These are phyloP conservation scores for Petasospora rhodanensis DNA, from an alignment of 1,139 yeast species.

Conservation along the genomic window DNA sequence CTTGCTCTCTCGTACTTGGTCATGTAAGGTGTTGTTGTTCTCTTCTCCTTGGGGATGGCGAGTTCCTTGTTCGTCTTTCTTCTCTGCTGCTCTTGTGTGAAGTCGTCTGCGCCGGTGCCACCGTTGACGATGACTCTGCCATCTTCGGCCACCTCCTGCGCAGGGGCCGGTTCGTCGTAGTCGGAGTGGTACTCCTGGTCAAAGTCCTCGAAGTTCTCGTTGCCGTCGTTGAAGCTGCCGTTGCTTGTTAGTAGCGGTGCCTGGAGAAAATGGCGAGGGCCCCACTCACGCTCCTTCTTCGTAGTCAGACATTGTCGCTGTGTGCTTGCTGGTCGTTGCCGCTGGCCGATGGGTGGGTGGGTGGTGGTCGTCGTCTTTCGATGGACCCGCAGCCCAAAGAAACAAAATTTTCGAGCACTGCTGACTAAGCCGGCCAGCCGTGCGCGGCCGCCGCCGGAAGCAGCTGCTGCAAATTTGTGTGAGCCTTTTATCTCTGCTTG, in stretches of 20 bases:
- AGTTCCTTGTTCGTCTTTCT: conserved; percentile 72
- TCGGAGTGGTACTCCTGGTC: conserved; percentile 81
- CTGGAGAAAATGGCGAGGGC: no score
- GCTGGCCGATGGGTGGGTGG: no score
- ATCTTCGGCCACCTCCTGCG: conserved; percentile 59
- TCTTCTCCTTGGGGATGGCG: conserved; percentile 82
- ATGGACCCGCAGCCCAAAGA: no score
- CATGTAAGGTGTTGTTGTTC: conserved; percentile 97
- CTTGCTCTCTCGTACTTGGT: conserved; percentile 97
- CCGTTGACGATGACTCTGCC: conserved; percentile 71
- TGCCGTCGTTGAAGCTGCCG: conserved; percentile 64
- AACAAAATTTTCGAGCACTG: no score
- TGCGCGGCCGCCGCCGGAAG: no score
- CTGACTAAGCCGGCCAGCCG: no score
- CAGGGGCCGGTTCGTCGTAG: conserved; percentile 43
- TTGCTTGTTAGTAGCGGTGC: neutral
- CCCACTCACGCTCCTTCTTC: no score
- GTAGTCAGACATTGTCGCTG: conserved; percentile 52
- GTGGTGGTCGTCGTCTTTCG: no score
- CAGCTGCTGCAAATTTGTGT: no score
- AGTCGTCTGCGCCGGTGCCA: conserved; percentile 57
- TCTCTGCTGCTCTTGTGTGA: conserved; percentile 41
- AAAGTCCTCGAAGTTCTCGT: conserved; percentile 76
- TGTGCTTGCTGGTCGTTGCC: no score
- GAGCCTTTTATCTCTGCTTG: no score